Conservation (phyloP, 345 rosid species). For the Gossypium stocksii region DNA sequence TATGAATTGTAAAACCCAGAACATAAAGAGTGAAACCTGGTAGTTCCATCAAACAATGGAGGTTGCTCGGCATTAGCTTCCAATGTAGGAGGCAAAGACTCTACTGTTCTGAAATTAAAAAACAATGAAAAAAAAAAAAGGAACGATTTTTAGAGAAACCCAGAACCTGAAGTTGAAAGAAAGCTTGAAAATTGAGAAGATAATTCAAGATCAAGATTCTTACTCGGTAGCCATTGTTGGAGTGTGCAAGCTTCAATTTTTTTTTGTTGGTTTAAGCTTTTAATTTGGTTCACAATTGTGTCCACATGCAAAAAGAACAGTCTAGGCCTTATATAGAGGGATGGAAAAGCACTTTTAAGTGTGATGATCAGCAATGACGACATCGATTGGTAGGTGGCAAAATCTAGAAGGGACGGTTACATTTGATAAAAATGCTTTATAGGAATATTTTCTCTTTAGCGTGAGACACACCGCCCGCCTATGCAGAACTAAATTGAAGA, state of each 20-base stretch:
- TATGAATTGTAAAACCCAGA: background rate
- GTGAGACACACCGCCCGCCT: no score
- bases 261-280: background rate
- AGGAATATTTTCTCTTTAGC: no score
- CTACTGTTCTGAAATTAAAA: slow-evolving; percentile 23
- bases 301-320: background rate
- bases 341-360: background rate
- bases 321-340: no score
- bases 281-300: background rate
- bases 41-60: slow-evolving; percentile 70
- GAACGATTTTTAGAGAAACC: background rate
- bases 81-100: slow-evolving; percentile 44
- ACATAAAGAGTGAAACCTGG: slow-evolving; percentile 31
- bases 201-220: slow-evolving; percentile 10
- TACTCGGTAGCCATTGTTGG: slow-evolving; percentile 33
- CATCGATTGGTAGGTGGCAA: background rate
- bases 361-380: slow-evolving; percentile 1
- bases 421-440: no score
- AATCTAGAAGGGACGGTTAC: background rate
- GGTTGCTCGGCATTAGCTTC: slow-evolving; percentile 59
- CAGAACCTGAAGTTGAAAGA: background rate
- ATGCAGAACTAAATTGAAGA: no score
- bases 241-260: background rate
- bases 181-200: background rate
- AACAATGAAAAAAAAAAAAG: background rate